Conservation (phyloP, 345 rosid genomes). For the Populus deltoides region DNA sequence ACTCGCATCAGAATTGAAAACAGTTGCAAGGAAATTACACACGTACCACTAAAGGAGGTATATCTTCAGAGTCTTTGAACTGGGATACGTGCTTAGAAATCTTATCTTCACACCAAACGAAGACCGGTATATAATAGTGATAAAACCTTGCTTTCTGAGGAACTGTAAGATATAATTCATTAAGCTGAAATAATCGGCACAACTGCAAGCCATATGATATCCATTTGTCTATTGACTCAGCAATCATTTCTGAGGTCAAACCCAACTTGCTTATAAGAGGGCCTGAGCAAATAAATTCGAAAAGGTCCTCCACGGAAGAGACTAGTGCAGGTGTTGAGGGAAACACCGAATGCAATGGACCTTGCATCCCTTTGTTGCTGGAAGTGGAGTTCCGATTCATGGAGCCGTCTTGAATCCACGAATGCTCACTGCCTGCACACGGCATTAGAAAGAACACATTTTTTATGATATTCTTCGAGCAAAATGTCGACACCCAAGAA, state of each 20-base stretch:
- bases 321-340: constrained; percentile 45
- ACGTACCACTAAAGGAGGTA: constrained; percentile 88
- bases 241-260: constrained; percentile 56
- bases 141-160: constrained; percentile 78
- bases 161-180: constrained; percentile 58
- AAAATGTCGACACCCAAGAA: neutral
- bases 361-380: constrained; percentile 18
- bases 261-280: constrained; percentile 70
- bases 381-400: constrained; percentile 21
- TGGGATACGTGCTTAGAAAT: constrained; percentile 60
- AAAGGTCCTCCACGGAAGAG: constrained; percentile 74
- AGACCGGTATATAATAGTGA: constrained; percentile 92
- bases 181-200: constrained; percentile 64
- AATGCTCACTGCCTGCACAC: constrained; percentile 41
- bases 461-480: neutral
- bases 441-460: neutral
- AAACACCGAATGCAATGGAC: constrained; percentile 22
- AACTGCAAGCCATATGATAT: constrained; percentile 57
- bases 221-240: constrained; percentile 79
- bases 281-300: constrained; percentile 73
- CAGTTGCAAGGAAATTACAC: neutral
- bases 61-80: constrained; percentile 66
- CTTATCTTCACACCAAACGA: constrained; percentile 88
- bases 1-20: neutral
- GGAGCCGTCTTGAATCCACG: constrained; percentile 57